Evolutionary conservation across 495 filamentous ascomycete genomes (phyloP).

Genomic region (Endocarpon pusillum): DNA sequence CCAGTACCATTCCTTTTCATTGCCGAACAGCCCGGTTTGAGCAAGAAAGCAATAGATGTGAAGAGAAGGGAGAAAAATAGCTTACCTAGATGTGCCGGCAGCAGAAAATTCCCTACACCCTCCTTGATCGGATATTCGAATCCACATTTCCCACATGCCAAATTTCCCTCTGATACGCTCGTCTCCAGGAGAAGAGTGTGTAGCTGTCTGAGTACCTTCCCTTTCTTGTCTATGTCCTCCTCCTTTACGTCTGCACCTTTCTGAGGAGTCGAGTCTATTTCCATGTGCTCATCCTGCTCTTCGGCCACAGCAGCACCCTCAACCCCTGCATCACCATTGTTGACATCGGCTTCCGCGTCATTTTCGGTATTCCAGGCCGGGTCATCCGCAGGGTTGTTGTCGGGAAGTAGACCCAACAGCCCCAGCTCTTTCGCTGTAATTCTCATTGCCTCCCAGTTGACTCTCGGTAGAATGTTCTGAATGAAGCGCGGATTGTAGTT

Average conservation of each 20-base stretch:
- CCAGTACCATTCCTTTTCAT: too few species aligned
- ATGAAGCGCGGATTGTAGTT: conserved; percentile 66
- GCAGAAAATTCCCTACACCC: conserved; percentile 88
- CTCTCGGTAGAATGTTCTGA: conserved; percentile 61
- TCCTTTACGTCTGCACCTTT: conserved; percentile 49
- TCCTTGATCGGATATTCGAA: conserved; percentile 87
- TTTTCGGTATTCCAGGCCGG: too few species aligned
- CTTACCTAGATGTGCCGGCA: conserved; percentile 88
- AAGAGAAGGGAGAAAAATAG: too few species aligned
- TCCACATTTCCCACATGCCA: conserved; percentile 80
- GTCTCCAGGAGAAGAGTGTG: conserved; percentile 81
- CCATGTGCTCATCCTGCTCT: neutral
- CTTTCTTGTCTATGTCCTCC: conserved; percentile 38
- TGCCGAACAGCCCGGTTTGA: too few species aligned
- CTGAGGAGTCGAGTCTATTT: conserved; percentile 64
- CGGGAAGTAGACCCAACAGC: conserved; percentile 3
- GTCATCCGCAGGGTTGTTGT: too few species aligned
- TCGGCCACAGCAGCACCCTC: conserved; percentile 2
- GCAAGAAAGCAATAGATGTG: too few species aligned
- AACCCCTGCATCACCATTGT: neutral
- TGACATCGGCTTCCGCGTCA: neutral
- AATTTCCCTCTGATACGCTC: conserved; percentile 65
- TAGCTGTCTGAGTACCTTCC: conserved; percentile 54
- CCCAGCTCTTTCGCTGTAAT: conserved; percentile 64
- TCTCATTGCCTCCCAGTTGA: conserved; percentile 73